Evolutionary conservation across 1,284 basidiomycete genomes (phyloP), one percentile per base, ranked within the genome.

Genomic region (Testicularia cyperi): DNA sequence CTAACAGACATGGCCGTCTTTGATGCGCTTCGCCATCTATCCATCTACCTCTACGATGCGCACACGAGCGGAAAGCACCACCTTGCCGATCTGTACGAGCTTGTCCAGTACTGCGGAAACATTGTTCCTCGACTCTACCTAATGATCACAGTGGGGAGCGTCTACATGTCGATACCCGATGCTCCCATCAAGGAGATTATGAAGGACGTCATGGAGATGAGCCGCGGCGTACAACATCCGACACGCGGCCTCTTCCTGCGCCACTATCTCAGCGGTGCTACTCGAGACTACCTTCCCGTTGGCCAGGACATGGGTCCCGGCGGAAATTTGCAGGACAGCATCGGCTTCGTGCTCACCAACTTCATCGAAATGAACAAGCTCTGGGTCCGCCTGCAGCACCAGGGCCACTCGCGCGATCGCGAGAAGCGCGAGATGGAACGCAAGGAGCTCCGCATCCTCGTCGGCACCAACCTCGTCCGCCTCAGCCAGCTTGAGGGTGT

Each of bases 321-420:
- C 15, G 74, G 74, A 29, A 67, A 69, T 24, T 58, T 76, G 12
- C 63, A 67, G 35, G 74, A 76, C 55, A 68, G 63, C 47, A 75
- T 76, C 38, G 68, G 69, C 39, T 76, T 76, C 32, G 68, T 76
- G 24, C 66, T 76, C 27, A 69, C 70, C 46, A 76, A 76, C 41
- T 75, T 76, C 38, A 71, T 76, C 51, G 74, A 76, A 52, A 76
- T 76, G 74, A 76, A 76, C 64, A 75, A 75, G 63, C 68, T 76
- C 22, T 76, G 74, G 74, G 74, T 76, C 22, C 58, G 74, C 22
- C 65, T 75, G 22, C 74, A 76, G 51, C 74, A 76, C 38, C 74
- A 75, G 26, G 74, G 74, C 23, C 74, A 73, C 39, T 74, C 70
- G 2, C 46, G 74, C 23, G 74, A 76, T 16, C 68, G 74, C 30